Base-by-base conservation (phyloP, 352 stramenopile species). In the Pythium scleroteichum region DNA sequence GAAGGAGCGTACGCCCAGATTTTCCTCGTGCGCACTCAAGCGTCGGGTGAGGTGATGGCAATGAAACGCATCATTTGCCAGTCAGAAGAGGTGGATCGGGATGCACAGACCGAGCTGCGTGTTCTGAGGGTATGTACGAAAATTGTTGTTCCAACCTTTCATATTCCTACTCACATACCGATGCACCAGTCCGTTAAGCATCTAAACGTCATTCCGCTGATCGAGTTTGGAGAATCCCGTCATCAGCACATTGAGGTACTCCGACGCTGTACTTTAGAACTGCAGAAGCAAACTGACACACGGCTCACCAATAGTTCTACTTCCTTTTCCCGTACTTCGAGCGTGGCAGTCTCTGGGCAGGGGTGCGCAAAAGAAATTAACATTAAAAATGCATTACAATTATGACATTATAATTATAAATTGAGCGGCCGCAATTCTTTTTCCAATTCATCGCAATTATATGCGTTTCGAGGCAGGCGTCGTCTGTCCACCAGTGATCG, bases 271-370 rank as follows among this genome's bases (percentile, higher is more conserved):
- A 17, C 17, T 24, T 17, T 29, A 8, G 6, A 27, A 32, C 19
- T 29, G 1, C 29, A 10, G 5, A n/a, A 35, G 5, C 14, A 13
- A n/a, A 7, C 38, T 44, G 13, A 20, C 38, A 13, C 17, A 4
- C 38, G 4, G 17, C 6, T 20, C 13, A n/a, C 4, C 13, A 13
- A 20, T 35, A 94, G 78, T 92, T 82, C 53, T 88, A 89, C 67
- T 95, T 93, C 47, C 70, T 96, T 27, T 82, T 94, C 55, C 86
- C 88, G 7, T 95, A 82, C 56, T 92, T 94, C 59, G 86, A 94
- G 46, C 80, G 85, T 16, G 88, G 88, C 20, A 94, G 76, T 41
- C 64, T 96, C 40, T n/a, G n/a, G n/a, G n/a, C n/a, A n/a, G n/a
- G n/a, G n/a, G n/a, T n/a, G n/a, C n/a, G n/a, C n/a, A n/a, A n/a